phyloP scores from a whole-genome alignment of 2,329 filamentous ascomycete genomes.

The Periconia sp. region DNA sequence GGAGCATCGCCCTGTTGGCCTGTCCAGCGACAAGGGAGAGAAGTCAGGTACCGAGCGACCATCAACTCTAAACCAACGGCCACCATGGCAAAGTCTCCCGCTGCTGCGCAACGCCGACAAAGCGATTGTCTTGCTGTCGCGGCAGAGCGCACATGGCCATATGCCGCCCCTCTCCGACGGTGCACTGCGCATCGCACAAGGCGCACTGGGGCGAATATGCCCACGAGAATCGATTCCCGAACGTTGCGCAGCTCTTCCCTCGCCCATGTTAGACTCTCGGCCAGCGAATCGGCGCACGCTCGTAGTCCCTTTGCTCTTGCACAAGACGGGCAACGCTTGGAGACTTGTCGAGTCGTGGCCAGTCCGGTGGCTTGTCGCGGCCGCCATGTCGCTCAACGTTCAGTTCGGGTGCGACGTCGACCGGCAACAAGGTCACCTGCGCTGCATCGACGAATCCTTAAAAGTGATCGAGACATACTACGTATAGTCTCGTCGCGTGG shows the following conservation, averaged over 20 bases:
- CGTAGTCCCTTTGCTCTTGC: slow-evolving; percentile 13
- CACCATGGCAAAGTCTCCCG: slow-evolving; percentile 4
- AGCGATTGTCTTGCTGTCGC: slow-evolving; percentile 6
- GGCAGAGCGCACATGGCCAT: slow-evolving; percentile 1
- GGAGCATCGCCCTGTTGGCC: slow-evolving; percentile 39
- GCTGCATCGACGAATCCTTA: no score
- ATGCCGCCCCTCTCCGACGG: no score
- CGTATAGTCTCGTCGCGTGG: no score
- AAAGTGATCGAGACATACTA: no score
- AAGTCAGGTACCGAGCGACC: slow-evolving; percentile 42
- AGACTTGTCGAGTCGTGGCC: no score
- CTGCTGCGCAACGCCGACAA: background rate
- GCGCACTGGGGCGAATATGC: background rate
- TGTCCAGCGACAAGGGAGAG: slow-evolving; percentile 44
- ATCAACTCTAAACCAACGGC: slow-evolving; percentile 46
- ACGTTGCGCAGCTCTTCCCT: slow-evolving; percentile 2
- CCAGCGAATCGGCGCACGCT: slow-evolving; percentile 14
- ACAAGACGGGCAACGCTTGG: slow-evolving; percentile 28
- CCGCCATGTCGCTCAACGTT: no score
- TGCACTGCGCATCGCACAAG: slow-evolving; percentile 1
- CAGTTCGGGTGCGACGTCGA: no score
- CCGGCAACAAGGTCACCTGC: no score
- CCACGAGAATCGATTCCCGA: slow-evolving; percentile 15
- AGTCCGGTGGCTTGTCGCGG: no score
- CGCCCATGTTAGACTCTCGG: no score